Evolutionary conservation across 2,329 filamentous ascomycete genomes (phyloP), one percentile per base, ranked within the genome.

Genomic region (Erysiphe neolycopersici): DNA sequence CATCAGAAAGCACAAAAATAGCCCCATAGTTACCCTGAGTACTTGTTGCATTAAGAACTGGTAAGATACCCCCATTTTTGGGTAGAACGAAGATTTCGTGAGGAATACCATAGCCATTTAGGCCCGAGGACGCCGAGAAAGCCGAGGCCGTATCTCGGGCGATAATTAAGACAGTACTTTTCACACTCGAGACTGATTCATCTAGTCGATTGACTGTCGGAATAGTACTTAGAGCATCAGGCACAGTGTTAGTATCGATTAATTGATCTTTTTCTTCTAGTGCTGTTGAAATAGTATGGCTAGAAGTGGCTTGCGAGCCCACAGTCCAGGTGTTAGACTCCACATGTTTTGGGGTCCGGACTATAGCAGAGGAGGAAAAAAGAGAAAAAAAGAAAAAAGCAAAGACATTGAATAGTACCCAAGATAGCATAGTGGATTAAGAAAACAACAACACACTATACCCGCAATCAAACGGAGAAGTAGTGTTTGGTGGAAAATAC

Each of bases 81-180:
- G 69, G 69, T n/a, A 76, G 68, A 17, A 66, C 49, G 11, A 73
- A 51, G 5, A 64, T 60, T 49, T 72, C 60, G 50, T 64, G 74
- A 1, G 70, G 68, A 47, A 76, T 74, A 30, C 69, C 71, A 50
- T 76, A 75, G 45, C 62, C 69, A 51, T 69, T 66, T 9, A 76
- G 62, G 19, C 70, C 71, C 12, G 64, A 64, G 32, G 62, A 64
- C 12, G 65, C 65, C 26, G 64, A 63, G 16, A 57, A 58, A 9
- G 65, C 66, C 2, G 66, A 61, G 19, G 59, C 57, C 33, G 61
- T 49, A 52, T 73, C 68, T 48, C 63, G 61, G 36, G 68, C 69
- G 48, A 76, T 61, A 41, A 75, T 60, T 38, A 76, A 59, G 45
- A 74, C 63, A 29, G 67, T 72, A 56, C 47, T 64, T 12, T 45